These are phyloP conservation scores for Phellopilus nigrolimitatus DNA, from an alignment of 1,284 basidiomycete species.

Conservation along the genomic window DNA sequence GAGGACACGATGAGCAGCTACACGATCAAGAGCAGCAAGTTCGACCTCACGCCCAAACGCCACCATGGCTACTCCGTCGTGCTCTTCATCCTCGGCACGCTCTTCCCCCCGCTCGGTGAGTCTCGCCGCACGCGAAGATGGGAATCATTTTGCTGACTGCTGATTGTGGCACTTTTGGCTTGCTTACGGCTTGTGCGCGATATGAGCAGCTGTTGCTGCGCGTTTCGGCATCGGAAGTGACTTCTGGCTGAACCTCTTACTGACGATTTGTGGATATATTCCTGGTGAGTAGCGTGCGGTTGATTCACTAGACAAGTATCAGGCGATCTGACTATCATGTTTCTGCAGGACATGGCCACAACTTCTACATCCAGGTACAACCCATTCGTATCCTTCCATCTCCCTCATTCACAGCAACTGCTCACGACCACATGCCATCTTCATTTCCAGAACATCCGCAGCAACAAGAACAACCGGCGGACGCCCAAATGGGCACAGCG, in stretches of 20 bases:
- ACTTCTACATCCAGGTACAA: conserved; percentile 85
- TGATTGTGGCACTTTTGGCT: too few relatives aligned
- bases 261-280: conserved; percentile 89
- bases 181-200: conserved; percentile 7
- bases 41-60: conserved; percentile 61
- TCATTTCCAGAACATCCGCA: conserved; percentile 76
- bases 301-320: not conserved
- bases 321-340: conserved; percentile 8
- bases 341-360: conserved; percentile 70
- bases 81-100: conserved; percentile 77
- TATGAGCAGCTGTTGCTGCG: conserved; percentile 83
- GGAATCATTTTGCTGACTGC: conserved; percentile 3
- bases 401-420: conserved; percentile 16
- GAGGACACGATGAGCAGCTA: not conserved
- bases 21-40: conserved; percentile 37
- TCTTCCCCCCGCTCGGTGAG: conserved; percentile 85
- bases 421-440: too few relatives aligned
- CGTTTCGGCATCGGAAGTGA: conserved; percentile 91
- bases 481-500: conserved; percentile 94
- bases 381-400: conserved; percentile 6
- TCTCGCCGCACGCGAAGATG: too few relatives aligned
- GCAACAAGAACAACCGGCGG: conserved; percentile 87
- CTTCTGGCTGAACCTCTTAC: conserved; percentile 88
- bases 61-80: conserved; percentile 83
- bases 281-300: conserved; percentile 52